Evolutionary conservation across 768 basidiomycete genomes (phyloP), one percentile per base, ranked within the genome.

Genomic region (Dentipellis sp.): DNA sequence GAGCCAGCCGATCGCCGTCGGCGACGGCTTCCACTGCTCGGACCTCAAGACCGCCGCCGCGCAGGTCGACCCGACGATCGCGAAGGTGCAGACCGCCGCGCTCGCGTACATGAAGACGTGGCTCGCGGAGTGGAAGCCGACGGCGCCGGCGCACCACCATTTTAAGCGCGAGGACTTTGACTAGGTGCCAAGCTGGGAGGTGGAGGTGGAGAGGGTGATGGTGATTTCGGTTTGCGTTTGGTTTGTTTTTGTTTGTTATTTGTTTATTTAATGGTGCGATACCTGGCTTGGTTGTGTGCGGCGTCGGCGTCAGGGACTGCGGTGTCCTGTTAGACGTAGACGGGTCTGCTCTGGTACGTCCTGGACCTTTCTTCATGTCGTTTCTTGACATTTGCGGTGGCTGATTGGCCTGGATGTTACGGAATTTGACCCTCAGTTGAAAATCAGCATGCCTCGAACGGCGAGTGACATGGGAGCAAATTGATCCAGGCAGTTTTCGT

Each of bases 11-110:
- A 82, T 88, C 53, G 75, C 72, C 16, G 65, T 79, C 10, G 70
- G 80, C 22, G 77, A 84, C 59, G 86, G 82, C 0, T 88, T 84
- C 75, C 86, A 88, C 62, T 78, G 77, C 64, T 82, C 85, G 16
- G 86, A 88, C 62, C 64, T 90, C 47, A 46, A 69, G 54, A 67
- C 70, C 0, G 37, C 58, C 21, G 71, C 71, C 38, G 80, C 74
- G 1, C 19, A 59, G 4, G 73, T 72, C 5, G 84, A 87, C 59
- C 58, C 74, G 16, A 52, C 50, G 11, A 21, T 52, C 2, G 50
- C 50, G 23, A 23, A 16, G 17, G 50, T 52, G 14, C 50, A 52
- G 36, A 36, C 16, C 16, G 50, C 50, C 16, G 50, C 22, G 6
- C 50, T 52, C 14, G 29, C 8, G 10, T 29, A 10, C 17, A 52